Evolutionary conservation across 148 eudicot genomes (phyloP).

Genomic region (Nepenthes gracilis): DNA sequence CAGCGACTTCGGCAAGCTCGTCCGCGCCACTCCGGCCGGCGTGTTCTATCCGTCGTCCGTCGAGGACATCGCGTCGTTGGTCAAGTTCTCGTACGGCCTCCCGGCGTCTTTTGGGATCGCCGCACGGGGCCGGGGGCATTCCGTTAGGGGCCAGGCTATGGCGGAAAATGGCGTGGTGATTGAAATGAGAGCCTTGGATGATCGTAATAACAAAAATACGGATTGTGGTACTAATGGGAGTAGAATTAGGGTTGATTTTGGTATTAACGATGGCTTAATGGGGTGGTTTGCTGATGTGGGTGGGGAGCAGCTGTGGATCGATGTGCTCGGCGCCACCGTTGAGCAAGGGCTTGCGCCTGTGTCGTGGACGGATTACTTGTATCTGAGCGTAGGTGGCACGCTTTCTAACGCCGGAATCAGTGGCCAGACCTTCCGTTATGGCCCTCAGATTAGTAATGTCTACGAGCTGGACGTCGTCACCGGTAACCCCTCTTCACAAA

Average conservation of each 20-base stretch:
- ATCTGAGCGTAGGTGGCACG: slow-evolving; percentile 54
- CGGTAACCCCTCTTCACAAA: slow-evolving; percentile 18
- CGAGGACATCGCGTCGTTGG: slow-evolving; percentile 35
- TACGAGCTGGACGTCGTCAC: slow-evolving; percentile 54
- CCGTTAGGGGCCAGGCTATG: slow-evolving; percentile 45
- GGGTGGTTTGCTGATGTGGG: slow-evolving; percentile 36
- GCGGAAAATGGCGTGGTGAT: slow-evolving; percentile 38
- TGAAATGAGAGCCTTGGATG: slow-evolving; percentile 22
- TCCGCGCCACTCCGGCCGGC: slow-evolving; percentile 29
- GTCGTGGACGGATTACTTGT: slow-evolving; percentile 65
- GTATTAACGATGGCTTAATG: background rate
- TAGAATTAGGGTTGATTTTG: slow-evolving; percentile 16
- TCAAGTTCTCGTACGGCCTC: slow-evolving; percentile 31
- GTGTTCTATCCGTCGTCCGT: slow-evolving; percentile 48
- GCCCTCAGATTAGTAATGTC: slow-evolving; percentile 59
- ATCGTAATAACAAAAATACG: background rate
- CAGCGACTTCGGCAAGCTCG: slow-evolving; percentile 46
- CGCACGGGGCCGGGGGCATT: slow-evolving; percentile 43
- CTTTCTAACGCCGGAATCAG: slow-evolving; percentile 62
- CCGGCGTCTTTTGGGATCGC: slow-evolving; percentile 19
- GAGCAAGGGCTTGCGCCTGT: slow-evolving; percentile 44
- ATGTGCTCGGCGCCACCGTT: slow-evolving; percentile 25
- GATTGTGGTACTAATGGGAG: background rate
- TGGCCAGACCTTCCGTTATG: slow-evolving; percentile 42
- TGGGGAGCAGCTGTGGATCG: slow-evolving; percentile 54